Evolutionary conservation across 345 rosid species (phyloP).

Genomic region (Populus deltoides): DNA sequence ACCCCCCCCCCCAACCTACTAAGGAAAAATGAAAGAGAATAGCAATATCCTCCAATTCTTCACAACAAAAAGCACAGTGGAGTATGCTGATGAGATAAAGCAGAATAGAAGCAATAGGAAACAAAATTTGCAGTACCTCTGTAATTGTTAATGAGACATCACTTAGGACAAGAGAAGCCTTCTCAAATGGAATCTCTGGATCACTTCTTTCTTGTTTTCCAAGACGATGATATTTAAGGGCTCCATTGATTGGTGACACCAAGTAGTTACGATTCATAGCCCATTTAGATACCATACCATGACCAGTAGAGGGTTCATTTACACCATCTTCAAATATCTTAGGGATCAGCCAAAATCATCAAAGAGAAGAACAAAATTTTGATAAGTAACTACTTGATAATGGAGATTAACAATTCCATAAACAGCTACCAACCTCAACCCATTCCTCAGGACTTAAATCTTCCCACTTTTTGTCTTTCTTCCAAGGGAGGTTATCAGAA

Average conservation of each 20-base stretch:
- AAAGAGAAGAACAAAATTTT: background rate
- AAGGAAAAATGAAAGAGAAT: background rate
- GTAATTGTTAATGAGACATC: conserved; percentile 78
- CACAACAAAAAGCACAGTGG: background rate
- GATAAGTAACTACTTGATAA: conserved; percentile 3
- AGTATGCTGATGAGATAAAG: background rate
- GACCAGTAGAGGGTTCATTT: conserved; percentile 50
- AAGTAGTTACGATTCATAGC: conserved; percentile 70
- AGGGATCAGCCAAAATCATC: conserved; percentile 7
- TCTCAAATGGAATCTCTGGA: conserved; percentile 92
- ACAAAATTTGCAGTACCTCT: conserved; percentile 53
- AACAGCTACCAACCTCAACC: conserved; percentile 70
- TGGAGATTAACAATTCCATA: conserved; percentile 7
- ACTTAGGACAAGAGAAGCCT: conserved; percentile 71
- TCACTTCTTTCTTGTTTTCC: conserved; percentile 93
- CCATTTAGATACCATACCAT: conserved; percentile 57
- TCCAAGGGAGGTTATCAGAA: conserved; percentile 79
- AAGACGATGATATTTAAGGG: conserved; percentile 87
- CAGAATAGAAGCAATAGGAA: background rate
- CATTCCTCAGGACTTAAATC: conserved; percentile 84
- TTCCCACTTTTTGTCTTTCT: conserved; percentile 81
- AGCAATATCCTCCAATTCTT: background rate
- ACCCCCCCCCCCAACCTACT: no score
- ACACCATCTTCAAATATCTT: conserved; percentile 98
- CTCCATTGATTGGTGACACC: conserved; percentile 89